phyloP scores from a whole-genome alignment of 2,329 filamentous ascomycete species.

The Hypoxylon sp. region DNA sequence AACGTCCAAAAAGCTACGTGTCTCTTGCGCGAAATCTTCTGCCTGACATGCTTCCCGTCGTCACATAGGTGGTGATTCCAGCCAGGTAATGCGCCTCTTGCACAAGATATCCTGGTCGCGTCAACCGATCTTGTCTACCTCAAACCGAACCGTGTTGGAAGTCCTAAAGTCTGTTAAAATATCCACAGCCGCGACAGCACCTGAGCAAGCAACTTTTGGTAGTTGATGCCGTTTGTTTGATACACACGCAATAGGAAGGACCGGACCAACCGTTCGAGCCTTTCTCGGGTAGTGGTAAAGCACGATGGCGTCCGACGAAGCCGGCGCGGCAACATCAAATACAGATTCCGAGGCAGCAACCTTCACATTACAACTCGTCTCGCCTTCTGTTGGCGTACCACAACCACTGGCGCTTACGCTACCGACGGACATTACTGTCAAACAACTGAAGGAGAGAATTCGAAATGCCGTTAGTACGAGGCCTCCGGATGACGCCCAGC shows the following conservation, averaged over 20 bases:
- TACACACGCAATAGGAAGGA: background rate
- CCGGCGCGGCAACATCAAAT: slow-evolving; percentile 1
- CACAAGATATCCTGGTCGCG: slow-evolving; percentile 10
- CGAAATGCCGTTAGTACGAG: slow-evolving; percentile 65
- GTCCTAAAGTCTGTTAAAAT: background rate
- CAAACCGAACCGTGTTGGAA: background rate
- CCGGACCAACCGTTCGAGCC: background rate
- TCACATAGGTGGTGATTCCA: slow-evolving; percentile 31
- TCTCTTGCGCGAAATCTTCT: slow-evolving; percentile 38
- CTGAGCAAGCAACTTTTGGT: background rate
- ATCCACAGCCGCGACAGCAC: background rate
- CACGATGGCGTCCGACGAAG: slow-evolving; percentile 59
- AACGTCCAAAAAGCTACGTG: slow-evolving; percentile 33
- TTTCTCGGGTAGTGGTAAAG: slow-evolving; percentile 21
- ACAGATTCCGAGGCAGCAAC: slow-evolving; percentile 51
- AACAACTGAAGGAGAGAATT: slow-evolving; percentile 71
- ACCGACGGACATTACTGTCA: slow-evolving; percentile 66
- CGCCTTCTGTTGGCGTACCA: slow-evolving; percentile 69
- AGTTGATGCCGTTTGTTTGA: background rate
- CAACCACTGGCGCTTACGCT: slow-evolving; percentile 67
- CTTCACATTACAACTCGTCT: slow-evolving; percentile 72
- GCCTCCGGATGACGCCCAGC: slow-evolving; percentile 68
- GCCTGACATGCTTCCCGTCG: slow-evolving; percentile 45
- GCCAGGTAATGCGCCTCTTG: slow-evolving; percentile 33
- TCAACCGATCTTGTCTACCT: background rate